Conservation (phyloP, 495 filamentous ascomycete genomes). For the Geopyxis carbonaria region DNA sequence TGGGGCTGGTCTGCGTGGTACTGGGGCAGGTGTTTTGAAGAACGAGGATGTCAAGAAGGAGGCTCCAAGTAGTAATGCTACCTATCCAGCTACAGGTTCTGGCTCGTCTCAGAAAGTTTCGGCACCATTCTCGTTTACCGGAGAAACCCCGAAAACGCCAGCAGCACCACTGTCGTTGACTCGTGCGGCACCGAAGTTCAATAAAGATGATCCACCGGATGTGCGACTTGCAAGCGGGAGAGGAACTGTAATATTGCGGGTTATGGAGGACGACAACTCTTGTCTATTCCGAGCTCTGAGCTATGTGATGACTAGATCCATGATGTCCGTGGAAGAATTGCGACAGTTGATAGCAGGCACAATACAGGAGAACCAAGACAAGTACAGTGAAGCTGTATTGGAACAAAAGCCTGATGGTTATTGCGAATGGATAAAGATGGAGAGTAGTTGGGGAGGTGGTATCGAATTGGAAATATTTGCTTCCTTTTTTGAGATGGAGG, state of each 20-base stretch:
- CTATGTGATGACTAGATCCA: slow-evolving; percentile 51
- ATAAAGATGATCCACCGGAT: slow-evolving; percentile 49
- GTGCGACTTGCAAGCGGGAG: slow-evolving; percentile 43
- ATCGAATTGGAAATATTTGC: slow-evolving; percentile 80
- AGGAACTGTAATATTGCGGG: slow-evolving; percentile 60
- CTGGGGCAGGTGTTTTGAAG: slow-evolving; percentile 10
- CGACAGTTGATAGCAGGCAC: slow-evolving; percentile 65
- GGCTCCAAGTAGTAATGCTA: background rate
- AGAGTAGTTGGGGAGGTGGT: slow-evolving; percentile 75
- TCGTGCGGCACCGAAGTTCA: slow-evolving; percentile 26
- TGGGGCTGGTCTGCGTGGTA: slow-evolving; percentile 9
- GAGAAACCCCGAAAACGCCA: background rate
- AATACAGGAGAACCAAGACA: slow-evolving; percentile 52
- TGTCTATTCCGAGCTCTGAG: slow-evolving; percentile 87
- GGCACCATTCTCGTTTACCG: slow-evolving; percentile 7
- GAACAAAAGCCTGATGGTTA: slow-evolving; percentile 61
- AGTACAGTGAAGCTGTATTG: slow-evolving; percentile 57
- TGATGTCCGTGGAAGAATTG: slow-evolving; percentile 51
- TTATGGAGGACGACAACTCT: slow-evolving; percentile 95
- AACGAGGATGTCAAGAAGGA: background rate
- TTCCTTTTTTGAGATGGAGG: slow-evolving; percentile 72
- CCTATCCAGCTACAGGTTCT: too few species aligned
- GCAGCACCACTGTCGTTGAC: slow-evolving; percentile 22
- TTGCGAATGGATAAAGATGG: slow-evolving; percentile 65
- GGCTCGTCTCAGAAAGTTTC: slow-evolving; percentile 1